Conservation (phyloP, 1,284 basidiomycete genomes). For the Tilletia walkeri region DNA sequence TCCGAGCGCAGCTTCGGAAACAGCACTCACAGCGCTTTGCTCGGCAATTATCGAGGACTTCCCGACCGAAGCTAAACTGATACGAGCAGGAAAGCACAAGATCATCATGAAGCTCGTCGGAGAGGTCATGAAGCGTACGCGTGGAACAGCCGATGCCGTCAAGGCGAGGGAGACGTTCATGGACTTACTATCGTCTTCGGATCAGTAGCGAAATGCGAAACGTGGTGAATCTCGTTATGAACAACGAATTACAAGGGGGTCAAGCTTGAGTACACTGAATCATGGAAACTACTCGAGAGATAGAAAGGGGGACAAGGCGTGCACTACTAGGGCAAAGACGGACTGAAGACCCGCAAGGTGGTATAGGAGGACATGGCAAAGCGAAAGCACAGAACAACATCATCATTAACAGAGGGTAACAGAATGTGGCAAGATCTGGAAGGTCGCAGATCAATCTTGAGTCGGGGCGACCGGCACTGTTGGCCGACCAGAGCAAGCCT, state of each 20-base stretch:
- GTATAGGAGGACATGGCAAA: too few relatives aligned
- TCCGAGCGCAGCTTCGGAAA: background rate
- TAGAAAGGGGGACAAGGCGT: too few relatives aligned
- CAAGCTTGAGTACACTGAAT: too few relatives aligned
- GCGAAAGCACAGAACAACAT: too few relatives aligned
- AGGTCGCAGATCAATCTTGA: too few relatives aligned
- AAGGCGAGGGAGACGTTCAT: background rate
- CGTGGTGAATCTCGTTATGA: background rate
- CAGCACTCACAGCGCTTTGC: conserved; percentile 60
- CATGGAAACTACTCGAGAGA: too few relatives aligned
- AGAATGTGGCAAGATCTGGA: too few relatives aligned
- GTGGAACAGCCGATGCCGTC: conserved; percentile 70
- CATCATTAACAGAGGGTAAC: too few relatives aligned
- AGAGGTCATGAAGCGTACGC: conserved; percentile 78
- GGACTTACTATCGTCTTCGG: background rate
- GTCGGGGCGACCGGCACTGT: too few relatives aligned
- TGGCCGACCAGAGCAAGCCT: background rate
- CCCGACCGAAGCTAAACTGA: conserved; percentile 70
- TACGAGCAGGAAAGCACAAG: conserved; percentile 72
- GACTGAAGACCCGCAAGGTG: too few relatives aligned
- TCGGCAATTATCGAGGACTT: conserved; percentile 66
- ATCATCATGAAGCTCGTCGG: conserved; percentile 86
- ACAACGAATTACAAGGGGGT: background rate
- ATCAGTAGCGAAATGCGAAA: too few relatives aligned
- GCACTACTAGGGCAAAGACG: too few relatives aligned